Percentiles rank a stretch among this genome's conserved stretches.
Conservation (phyloP, 2,329 filamentous ascomycete genomes). For the Rhynchosporium agropyri region DNA sequence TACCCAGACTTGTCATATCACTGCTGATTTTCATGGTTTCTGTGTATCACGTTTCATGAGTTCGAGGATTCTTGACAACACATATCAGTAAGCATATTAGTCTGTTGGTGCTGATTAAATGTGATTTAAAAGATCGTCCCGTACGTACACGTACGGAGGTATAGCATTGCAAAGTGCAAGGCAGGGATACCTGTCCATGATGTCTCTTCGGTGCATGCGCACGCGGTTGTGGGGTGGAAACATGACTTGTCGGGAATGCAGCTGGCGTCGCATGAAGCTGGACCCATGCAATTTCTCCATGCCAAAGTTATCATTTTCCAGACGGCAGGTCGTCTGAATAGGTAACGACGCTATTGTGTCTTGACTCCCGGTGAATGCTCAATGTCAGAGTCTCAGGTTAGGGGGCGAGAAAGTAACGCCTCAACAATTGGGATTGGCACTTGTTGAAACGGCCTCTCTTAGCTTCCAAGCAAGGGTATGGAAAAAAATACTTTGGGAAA, state of each 20-base stretch:
- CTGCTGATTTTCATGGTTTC: no score
- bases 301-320: not conserved
- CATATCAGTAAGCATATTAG: no score
- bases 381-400: not conserved
- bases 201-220: not conserved
- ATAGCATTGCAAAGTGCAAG: not conserved
- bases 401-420: not conserved
- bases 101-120: no score
- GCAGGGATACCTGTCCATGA: slow-evolving; percentile 4
- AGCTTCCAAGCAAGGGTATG: slow-evolving; percentile 9
- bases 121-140: not conserved
- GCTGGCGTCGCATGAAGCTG: slow-evolving; percentile 4
- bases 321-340: not conserved
- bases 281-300: not conserved
- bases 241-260: slow-evolving; percentile 6
- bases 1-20: no score
- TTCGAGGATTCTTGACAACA: no score
- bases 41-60: no score
- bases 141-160: not conserved
- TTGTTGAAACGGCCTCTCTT: slow-evolving; percentile 3
- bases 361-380: not conserved
- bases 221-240: slow-evolving; percentile 8
- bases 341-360: not conserved
- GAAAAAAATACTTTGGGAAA: not conserved
- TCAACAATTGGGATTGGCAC: slow-evolving; percentile 9